Evolutionary conservation across 805 yeast genomes (phyloP).

Genomic region (Lipomyces yamadae): DNA sequence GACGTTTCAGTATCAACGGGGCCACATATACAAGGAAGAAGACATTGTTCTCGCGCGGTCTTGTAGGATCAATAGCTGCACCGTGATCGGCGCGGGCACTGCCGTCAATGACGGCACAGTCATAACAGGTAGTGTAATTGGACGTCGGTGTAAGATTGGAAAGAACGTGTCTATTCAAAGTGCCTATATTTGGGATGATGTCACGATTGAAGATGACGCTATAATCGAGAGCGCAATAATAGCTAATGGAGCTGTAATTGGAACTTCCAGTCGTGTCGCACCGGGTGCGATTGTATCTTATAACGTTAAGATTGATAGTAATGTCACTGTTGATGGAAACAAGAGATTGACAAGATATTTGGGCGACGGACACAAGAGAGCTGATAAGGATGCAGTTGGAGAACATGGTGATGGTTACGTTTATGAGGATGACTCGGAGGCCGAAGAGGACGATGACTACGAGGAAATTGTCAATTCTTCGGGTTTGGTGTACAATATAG

Average conservation of each 20-base stretch:
- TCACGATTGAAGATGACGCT: slow-evolving; percentile 68
- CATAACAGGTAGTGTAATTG: slow-evolving; percentile 75
- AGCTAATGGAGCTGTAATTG: slow-evolving; percentile 66
- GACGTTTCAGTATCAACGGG: slow-evolving; percentile 76
- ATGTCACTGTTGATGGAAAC: slow-evolving; percentile 27
- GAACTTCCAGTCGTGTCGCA: slow-evolving; percentile 55
- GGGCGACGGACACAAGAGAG: slow-evolving; percentile 32
- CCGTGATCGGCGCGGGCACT: slow-evolving; percentile 80
- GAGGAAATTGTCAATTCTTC: slow-evolving; percentile 39
- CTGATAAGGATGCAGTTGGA: slow-evolving; percentile 45
- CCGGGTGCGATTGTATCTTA: slow-evolving; percentile 83
- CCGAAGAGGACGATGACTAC: slow-evolving; percentile 53
- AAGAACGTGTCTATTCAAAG: slow-evolving; percentile 69
- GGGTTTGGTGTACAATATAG: slow-evolving; percentile 36
- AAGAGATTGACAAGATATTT: slow-evolving; percentile 29
- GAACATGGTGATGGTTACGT: slow-evolving; percentile 48
- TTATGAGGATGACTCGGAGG: slow-evolving; percentile 51
- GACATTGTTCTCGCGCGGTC: slow-evolving; percentile 91
- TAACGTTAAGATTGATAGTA: slow-evolving; percentile 53
- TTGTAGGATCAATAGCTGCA: slow-evolving; percentile 79
- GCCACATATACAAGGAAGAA: slow-evolving; percentile 86
- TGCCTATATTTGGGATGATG: slow-evolving; percentile 88
- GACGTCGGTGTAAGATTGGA: slow-evolving; percentile 85
- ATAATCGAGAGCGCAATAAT: slow-evolving; percentile 67
- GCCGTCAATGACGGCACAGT: slow-evolving; percentile 74